Evolutionary conservation across 176 grass and related monocot species (phyloP), one percentile per base, ranked within the genome.

Genomic region (Thalia dealbata): DNA sequence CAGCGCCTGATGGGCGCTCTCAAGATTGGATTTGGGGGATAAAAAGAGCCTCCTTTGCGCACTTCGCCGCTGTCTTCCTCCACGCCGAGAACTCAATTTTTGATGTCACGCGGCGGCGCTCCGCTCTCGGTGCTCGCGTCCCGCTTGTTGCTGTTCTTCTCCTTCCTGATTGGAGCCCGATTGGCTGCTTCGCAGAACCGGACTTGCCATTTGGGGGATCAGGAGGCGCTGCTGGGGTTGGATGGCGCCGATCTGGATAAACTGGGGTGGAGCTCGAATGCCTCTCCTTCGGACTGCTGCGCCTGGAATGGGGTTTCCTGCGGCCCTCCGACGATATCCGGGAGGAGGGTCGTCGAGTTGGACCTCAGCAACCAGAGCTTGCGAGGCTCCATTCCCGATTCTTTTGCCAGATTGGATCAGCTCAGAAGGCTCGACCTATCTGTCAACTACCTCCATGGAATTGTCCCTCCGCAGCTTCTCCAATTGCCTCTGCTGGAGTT

Each of bases 251-350:
- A 93, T 32, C 81, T 76, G 61, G 74, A 10, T 46, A 70, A 70
- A 16, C 74, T 66, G 73, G 87, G 83, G 8, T 97, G 95, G 95
- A 64, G 41, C 6, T 10, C 24, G 43, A 78, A 42, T 32, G 81
- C 7, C 45, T 78, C 73, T 75, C 72, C 73, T 4, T 85, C 78
- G 16, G 19, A 71, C 41, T 97, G 90, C 82, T 97, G 95, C 35
- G 73, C 80, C 1, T 97, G 95, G 95, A 25, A 72, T 13, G 95
- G 95, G 60, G 83, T 97, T 0, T 14, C 67, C 56, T 97, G 95
- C 63, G 77, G 71, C 44, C 52, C 72, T 45, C 50, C 41, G 45
- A 52, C 52, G 32, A 10, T 18, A 15, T 7, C 61, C 10, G 69
- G 50, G 11, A 16, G 78, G 59, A 82, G 79, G 76, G 95, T 97